Percentiles rank a stretch among this genome's conserved stretches.
Conservation (phyloP, 75 land plant genomes). For the Cunninghamia lanceolata region DNA sequence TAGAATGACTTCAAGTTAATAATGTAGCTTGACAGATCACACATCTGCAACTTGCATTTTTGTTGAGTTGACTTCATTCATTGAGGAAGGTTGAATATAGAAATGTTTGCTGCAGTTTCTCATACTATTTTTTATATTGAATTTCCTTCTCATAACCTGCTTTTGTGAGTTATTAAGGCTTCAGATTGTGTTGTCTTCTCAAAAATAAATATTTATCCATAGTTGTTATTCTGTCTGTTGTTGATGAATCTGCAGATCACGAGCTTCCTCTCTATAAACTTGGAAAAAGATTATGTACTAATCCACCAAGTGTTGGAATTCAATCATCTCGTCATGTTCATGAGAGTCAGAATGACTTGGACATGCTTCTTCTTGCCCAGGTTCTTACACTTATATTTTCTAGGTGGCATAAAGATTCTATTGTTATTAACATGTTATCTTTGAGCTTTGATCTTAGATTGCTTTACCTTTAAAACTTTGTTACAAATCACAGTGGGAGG, state of each 20-base stretch:
- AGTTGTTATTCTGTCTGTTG: background rate
- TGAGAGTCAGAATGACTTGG: slow-evolving; percentile 1
- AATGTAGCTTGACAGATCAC: background rate
- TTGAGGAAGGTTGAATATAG: background rate
- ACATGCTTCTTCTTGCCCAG: slow-evolving; percentile 2
- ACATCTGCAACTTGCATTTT: background rate
- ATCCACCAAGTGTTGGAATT: background rate
- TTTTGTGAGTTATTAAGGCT: background rate
- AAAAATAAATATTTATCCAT: background rate
- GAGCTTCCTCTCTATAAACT: background rate
- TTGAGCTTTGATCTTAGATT: background rate
- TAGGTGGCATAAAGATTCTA: background rate
- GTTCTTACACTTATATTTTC: background rate
- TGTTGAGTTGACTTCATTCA: background rate
- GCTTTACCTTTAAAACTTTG: background rate
- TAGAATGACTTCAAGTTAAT: background rate
- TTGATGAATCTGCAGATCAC: background rate
- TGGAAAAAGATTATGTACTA: background rate
- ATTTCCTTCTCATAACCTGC: background rate
- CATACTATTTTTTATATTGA: background rate
- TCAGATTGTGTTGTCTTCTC: background rate
- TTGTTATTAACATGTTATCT: background rate
- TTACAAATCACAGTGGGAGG: slow-evolving; percentile 57
- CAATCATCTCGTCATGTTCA: background rate
- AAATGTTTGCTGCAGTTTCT: background rate